A percentile compares a stretch with the other conserved stretches of the same genome.
Evolutionary conservation across 495 filamentous ascomycete genomes (phyloP).

Genomic region (Immersiella caudata): DNA sequence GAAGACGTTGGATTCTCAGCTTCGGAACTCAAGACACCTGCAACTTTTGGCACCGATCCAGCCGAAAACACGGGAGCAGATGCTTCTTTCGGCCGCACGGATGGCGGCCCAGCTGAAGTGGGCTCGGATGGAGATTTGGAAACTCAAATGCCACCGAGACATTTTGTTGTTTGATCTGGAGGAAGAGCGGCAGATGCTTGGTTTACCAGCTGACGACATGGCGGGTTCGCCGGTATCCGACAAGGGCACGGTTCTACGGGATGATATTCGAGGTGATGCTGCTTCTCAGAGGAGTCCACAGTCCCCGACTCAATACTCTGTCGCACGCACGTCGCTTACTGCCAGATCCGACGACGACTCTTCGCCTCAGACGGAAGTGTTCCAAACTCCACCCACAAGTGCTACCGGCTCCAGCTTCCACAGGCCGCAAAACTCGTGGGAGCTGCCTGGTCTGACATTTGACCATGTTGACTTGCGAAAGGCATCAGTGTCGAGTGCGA

Average conservation of each 20-base stretch:
- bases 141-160: conserved; percentile 85
- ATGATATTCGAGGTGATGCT: conserved; percentile 34
- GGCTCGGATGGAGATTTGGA: conserved; percentile 92
- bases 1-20: conserved; percentile 75
- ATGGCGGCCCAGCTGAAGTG: conserved; percentile 91
- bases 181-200: conserved; percentile 62
- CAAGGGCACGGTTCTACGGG: conserved; percentile 27
- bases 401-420: conserved; percentile 51
- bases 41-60: conserved; percentile 87
- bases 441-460: conserved; percentile 53
- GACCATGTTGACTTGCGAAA: conserved; percentile 40
- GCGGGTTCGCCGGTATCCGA: conserved; percentile 25
- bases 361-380: conserved; percentile 44
- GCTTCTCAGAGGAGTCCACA: conserved; percentile 35
- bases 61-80: conserved; percentile 79
- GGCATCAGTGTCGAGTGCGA: conserved; percentile 45
- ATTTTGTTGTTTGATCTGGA: conserved; percentile 83
- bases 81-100: conserved; percentile 80
- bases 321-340: conserved; percentile 34
- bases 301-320: conserved; percentile 37
- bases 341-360: conserved; percentile 37
- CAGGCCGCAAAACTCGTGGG: conserved; percentile 54
- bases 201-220: conserved; percentile 32
- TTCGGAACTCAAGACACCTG: conserved; percentile 91
- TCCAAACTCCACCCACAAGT: conserved; percentile 51